Base-by-base conservation (phyloP, 1,284 basidiomycete species). In the Rhodofomes roseus region DNA sequence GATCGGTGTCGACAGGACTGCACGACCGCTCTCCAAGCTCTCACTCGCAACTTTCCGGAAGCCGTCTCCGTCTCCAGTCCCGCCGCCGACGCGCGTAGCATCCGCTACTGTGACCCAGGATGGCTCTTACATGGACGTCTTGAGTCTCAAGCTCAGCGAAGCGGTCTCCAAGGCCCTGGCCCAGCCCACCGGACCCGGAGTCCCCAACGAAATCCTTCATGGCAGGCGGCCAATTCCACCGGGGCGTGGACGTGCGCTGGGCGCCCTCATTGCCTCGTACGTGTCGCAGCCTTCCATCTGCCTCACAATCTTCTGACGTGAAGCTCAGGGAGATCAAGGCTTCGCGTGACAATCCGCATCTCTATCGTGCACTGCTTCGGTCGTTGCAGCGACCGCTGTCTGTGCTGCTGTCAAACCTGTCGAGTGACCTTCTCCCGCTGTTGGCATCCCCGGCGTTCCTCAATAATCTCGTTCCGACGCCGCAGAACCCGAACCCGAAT, bases 141-240 rank as follows among this genome's bases (percentile, higher is more conserved):
- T 92, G 53, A 79, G 84, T 64, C 77, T 92, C 58, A 90, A 87
- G 70, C 77, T 93, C 43, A 90, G 85, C 68, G 90, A 93, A 71
- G 89, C 87, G 0, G 87, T 90, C n/a, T 85, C 88, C 50, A 90
- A 84, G 73, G 86, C 89, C 1, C 76, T 92, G 44, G 78, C 82
- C 14, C 85, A 87, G 63, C 87, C 89, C 16, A 69, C 78, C 1
- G 84, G 84, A 11, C 77, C 84, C 25, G 76, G 78, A 25, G 66
- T 73, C 53, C 71, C 77, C 5, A 73, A 72, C 57, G 88, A 90
- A 60, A 71, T 80, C 40, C 70, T 89, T 18, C 74, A 75, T 53
- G 89, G 89, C 29, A 85, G 81, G 66, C 82, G 84, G 23, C 85
- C 88, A 23, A 82, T 92, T 61, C 89, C 90, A 18, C 62, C 78